Evolutionary conservation across 306 rosid genomes (phyloP).

Genomic region (Prunus kanzakura): DNA sequence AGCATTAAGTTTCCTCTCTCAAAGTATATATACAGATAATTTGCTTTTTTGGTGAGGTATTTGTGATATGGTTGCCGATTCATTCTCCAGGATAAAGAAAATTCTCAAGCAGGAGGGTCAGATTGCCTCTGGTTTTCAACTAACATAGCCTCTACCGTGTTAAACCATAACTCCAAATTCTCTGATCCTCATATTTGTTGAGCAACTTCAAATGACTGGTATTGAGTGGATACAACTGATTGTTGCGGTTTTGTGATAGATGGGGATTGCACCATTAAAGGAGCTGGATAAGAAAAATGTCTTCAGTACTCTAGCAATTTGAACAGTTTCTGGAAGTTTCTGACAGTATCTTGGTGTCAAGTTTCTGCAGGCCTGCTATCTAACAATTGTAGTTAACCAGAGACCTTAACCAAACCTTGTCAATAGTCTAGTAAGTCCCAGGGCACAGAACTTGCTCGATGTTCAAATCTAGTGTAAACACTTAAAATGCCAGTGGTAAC

Average conservation of each 20-base stretch:
- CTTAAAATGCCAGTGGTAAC: not conserved
- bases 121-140: not conserved
- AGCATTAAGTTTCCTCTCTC: conserved; percentile 86
- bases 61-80: conserved; percentile 17
- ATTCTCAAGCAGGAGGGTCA: not conserved
- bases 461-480: not conserved
- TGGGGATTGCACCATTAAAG: not conserved
- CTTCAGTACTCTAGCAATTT: not conserved
- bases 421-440: not conserved
- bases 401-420: not conserved
- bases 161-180: not conserved
- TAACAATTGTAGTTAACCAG: not conserved
- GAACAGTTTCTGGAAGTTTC: not conserved
- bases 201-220: conserved; percentile 16
- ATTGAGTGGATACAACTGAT: not conserved
- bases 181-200: not conserved
- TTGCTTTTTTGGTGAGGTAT: conserved; percentile 12
- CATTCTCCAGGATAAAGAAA: conserved; percentile 15
- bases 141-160: not conserved
- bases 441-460: not conserved
- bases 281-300: too few relatives aligned
- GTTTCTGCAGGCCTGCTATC: not conserved
- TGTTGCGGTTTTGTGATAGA: not conserved
- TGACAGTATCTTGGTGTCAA: not conserved
- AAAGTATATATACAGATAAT: conserved; percentile 70